Percentiles rank a stretch among this genome's conserved stretches.
Conservation (phyloP, 768 basidiomycete genomes). For the Serendipita sp. region DNA sequence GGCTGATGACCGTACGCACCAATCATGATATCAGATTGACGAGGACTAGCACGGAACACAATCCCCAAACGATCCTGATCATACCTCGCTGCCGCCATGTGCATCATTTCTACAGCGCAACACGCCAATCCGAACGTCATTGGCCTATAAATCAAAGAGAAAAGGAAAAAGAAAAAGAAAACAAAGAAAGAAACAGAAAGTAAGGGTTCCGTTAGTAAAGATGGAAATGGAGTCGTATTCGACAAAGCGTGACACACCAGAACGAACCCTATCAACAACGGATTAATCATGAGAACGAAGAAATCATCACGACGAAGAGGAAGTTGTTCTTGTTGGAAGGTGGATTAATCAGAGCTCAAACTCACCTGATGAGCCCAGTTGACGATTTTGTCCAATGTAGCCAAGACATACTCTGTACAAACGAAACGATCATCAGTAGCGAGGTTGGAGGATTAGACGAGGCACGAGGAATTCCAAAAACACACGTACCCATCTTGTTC, state of each 20-base stretch:
- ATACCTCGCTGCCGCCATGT: constrained; percentile 98
- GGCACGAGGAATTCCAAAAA: not conserved
- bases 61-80: constrained; percentile 96
- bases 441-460: not conserved
- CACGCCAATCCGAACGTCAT: constrained; percentile 98
- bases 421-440: not conserved
- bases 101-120: constrained; percentile 99
- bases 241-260: not conserved
- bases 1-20: not conserved
- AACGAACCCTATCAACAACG: not conserved
- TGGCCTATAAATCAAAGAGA: constrained; percentile 69
- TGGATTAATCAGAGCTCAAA: not conserved
- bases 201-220: not conserved
- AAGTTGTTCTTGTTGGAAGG: not conserved
- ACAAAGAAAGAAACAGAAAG: not conserved
- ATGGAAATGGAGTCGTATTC: not conserved
- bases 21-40: constrained; percentile 97
- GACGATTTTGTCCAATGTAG: constrained; percentile 87
- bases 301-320: not conserved
- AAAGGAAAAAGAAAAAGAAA: not conserved
- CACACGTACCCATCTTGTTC: constrained; percentile 66
- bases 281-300: not conserved
- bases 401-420: constrained; percentile 76
- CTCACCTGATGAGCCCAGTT: constrained; percentile 90
- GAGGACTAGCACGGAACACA: constrained; percentile 97